phyloP scores from a whole-genome alignment of 306 rosid genomes.

The Datisca glomerata region DNA sequence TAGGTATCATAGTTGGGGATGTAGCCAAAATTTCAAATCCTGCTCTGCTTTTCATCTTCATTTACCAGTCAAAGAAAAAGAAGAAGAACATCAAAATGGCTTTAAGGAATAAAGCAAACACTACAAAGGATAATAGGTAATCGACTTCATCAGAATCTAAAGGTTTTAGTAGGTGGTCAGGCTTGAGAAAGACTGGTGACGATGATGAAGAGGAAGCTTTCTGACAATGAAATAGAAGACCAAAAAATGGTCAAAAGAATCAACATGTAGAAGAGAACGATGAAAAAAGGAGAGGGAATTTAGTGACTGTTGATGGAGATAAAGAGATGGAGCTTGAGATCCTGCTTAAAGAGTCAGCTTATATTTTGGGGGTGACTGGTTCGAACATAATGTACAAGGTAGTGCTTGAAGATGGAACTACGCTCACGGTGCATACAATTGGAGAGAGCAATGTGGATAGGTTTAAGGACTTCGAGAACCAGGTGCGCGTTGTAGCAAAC shows the following conservation, averaged over 20 bases:
- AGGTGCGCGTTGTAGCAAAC: conserved; percentile 56
- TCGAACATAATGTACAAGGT: conserved; percentile 96
- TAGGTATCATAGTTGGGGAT: conserved; percentile 72
- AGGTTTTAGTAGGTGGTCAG: conserved; percentile 75
- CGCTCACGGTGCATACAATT: conserved; percentile 73
- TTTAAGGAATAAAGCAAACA: conserved; percentile 21
- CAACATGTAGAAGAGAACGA: conserved; percentile 16
- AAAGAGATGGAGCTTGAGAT: conserved; percentile 71
- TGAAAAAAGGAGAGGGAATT: conserved; percentile 35
- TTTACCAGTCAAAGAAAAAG: conserved; percentile 33
- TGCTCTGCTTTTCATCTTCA: conserved; percentile 33
- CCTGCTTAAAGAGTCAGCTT: conserved; percentile 73
- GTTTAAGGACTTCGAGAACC: conserved; percentile 80
- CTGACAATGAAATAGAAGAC: conserved; percentile 20
- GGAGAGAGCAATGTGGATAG: conserved; percentile 71
- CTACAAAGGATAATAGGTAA: conserved; percentile 21
- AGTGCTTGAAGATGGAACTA: conserved; percentile 72
- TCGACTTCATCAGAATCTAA: conserved; percentile 45
- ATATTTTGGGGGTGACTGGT: conserved; percentile 81
- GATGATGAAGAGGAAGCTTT: conserved; percentile 30
- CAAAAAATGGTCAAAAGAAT: conserved; percentile 18
- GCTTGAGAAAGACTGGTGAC: conserved; percentile 49
- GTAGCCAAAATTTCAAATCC: conserved; percentile 31
- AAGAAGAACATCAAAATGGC: conserved; percentile 21
- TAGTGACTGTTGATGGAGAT: conserved; percentile 74